These are phyloP conservation scores for Lodderomyces beijingensis DNA, from an alignment of 1,139 yeast species.

Conservation along the genomic window DNA sequence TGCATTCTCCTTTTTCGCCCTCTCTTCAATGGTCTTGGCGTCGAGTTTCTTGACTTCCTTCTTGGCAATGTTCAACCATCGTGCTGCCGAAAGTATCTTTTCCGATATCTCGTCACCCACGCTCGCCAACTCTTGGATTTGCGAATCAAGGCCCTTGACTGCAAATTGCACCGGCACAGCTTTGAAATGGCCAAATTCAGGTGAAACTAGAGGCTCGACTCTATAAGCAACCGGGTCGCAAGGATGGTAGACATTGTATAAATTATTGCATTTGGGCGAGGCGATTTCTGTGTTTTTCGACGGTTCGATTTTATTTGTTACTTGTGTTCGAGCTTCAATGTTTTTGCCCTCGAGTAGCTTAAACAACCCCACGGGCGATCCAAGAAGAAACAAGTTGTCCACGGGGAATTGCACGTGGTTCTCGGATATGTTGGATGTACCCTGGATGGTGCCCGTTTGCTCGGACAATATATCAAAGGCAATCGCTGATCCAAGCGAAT, in stretches of 20 bases:
- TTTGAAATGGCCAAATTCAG: constrained; percentile 48
- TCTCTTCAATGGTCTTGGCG: constrained; percentile 18
- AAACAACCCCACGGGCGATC: constrained; percentile 89
- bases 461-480: constrained; percentile 68
- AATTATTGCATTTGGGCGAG: constrained; percentile 53
- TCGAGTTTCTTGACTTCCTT: constrained; percentile 5
- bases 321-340: constrained; percentile 35
- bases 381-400: constrained; percentile 72
- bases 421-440: constrained; percentile 17
- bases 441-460: constrained; percentile 41
- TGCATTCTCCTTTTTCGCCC: constrained; percentile 33
- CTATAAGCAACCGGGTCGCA: constrained; percentile 89
- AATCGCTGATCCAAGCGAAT: constrained; percentile 86
- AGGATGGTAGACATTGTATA: constrained; percentile 80
- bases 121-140: constrained; percentile 36
- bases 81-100: constrained; percentile 41
- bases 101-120: constrained; percentile 45
- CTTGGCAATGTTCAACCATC: constrained; percentile 32
- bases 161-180: constrained; percentile 64
- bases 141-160: constrained; percentile 42
- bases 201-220: constrained; percentile 71
- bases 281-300: constrained; percentile 13
- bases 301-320: constrained; percentile 12
- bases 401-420: constrained; percentile 61
- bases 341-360: constrained; percentile 60